Conservation (phyloP, 345 rosid genomes). For the Brassica rapa region DNA sequence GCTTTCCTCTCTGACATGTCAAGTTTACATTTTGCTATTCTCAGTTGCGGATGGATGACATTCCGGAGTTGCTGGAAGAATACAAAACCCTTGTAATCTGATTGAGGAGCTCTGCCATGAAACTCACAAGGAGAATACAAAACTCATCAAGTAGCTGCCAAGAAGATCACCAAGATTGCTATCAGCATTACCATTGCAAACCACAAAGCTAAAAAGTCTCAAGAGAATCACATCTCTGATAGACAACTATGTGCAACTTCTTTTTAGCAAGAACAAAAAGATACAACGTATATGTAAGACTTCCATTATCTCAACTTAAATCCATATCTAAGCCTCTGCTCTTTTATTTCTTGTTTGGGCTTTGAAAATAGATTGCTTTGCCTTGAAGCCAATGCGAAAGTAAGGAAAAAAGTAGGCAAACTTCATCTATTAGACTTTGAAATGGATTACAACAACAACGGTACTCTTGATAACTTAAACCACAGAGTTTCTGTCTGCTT, state of each 20-base stretch:
- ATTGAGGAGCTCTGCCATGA: constrained; percentile 33
- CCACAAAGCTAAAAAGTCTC: constrained; percentile 13
- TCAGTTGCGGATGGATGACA: constrained; percentile 81
- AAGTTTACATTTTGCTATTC: constrained; percentile 23
- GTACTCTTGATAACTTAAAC: background rate
- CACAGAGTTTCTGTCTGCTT: background rate
- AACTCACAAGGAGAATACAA: constrained; percentile 1
- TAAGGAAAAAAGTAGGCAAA: too few species aligned
- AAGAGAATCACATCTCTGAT: constrained; percentile 16
- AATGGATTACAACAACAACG: constrained; percentile 6
- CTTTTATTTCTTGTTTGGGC: constrained; percentile 28
- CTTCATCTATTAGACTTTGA: too few species aligned
- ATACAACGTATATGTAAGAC: background rate
- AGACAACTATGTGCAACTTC: background rate
- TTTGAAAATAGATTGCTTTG: background rate
- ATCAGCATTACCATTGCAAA: constrained; percentile 3
- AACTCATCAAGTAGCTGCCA: constrained; percentile 57
- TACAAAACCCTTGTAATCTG: constrained; percentile 54
- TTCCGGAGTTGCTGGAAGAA: constrained; percentile 76
- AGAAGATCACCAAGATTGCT: constrained; percentile 19
- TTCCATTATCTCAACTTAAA: constrained; percentile 29
- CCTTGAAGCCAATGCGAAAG: too few species aligned
- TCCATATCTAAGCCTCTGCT: constrained; percentile 37
- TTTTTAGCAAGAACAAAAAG: background rate
- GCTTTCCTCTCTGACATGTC: background rate